A percentile compares a stretch with the other conserved stretches of the same genome.
Conservation (phyloP, 805 yeast genomes). For the Saturnispora sanitii region DNA sequence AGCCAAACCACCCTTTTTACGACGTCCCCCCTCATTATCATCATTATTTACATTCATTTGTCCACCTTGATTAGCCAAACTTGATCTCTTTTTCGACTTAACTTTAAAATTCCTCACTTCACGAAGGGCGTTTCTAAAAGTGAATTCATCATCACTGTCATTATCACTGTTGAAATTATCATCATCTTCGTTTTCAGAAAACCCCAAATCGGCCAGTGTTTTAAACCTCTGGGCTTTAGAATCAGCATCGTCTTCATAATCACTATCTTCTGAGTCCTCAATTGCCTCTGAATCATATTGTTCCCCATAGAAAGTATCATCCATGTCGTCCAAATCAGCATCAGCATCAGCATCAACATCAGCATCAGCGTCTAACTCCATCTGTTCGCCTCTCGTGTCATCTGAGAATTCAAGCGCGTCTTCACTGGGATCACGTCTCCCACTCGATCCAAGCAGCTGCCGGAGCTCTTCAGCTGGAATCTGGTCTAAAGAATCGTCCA, state of each 20-base stretch:
- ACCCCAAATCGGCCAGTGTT: constrained; percentile 21
- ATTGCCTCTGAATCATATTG: not conserved
- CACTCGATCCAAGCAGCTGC: constrained; percentile 21
- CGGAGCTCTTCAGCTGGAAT: constrained; percentile 20
- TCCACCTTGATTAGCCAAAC: not conserved
- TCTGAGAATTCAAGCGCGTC: constrained; percentile 27
- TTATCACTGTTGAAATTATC: constrained; percentile 23
- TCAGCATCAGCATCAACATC: constrained; percentile 15
- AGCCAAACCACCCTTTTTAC: constrained; percentile 28
- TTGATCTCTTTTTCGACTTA: constrained; percentile 23
- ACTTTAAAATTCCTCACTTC: constrained; percentile 57
- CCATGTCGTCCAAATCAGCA: constrained; percentile 12
- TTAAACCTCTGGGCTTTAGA: constrained; percentile 14
- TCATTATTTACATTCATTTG: too few species aligned
- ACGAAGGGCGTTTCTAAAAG: constrained; percentile 53
- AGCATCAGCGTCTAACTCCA: constrained; percentile 11
- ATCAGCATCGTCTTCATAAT: constrained; percentile 16
- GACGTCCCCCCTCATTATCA: too few species aligned
- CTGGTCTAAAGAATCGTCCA: constrained; percentile 15
- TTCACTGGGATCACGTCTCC: constrained; percentile 21
- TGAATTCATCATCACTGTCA: constrained; percentile 34
- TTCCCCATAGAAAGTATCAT: constrained; percentile 5
- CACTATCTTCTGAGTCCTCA: constrained; percentile 9
- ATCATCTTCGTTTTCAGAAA: constrained; percentile 23
- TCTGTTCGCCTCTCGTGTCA: constrained; percentile 10